Conservation (phyloP, 1,284 basidiomycete genomes). For the Apiotrichum domesticum region DNA sequence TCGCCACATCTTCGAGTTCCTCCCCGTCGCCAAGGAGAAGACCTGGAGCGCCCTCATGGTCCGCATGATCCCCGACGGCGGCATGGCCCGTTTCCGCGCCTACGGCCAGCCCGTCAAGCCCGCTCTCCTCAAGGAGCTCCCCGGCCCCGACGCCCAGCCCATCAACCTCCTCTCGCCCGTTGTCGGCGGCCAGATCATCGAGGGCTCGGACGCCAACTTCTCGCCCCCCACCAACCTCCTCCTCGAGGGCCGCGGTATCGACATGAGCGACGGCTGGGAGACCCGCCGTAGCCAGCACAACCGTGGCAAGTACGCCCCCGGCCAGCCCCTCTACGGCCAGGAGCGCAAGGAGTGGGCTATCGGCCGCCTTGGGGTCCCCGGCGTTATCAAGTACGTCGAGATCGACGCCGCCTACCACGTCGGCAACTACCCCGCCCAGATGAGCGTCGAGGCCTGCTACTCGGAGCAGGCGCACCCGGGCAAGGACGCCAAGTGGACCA, state of each 20-base stretch:
- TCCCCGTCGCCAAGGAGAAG: conserved; percentile 46
- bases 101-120: conserved; percentile 69
- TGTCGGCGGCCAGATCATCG: conserved; percentile 63
- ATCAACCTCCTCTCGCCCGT: conserved; percentile 87
- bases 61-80: conserved; percentile 94
- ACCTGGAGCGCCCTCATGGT: conserved; percentile 78
- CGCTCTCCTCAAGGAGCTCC: conserved; percentile 44
- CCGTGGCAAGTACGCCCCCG: conserved; percentile 55
- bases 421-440: conserved; percentile 85
- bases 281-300: conserved; percentile 74
- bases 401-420: conserved; percentile 95
- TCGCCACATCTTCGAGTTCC: conserved; percentile 70
- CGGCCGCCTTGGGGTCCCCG: conserved; percentile 71
- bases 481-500: conserved; percentile 58
- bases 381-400: conserved; percentile 69
- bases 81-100: conserved; percentile 80
- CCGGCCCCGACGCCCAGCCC: conserved; percentile 47
- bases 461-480: conserved; percentile 31
- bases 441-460: conserved; percentile 28
- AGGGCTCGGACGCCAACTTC: conserved; percentile 79
- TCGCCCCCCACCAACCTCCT: conserved; percentile 86
- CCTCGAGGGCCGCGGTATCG: conserved; percentile 76
- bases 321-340: conserved; percentile 46
- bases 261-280: conserved; percentile 99
- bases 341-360: conserved; percentile 86